Conservation (phyloP, 2,329 filamentous ascomycete species). For the Leptographium lundbergii region DNA sequence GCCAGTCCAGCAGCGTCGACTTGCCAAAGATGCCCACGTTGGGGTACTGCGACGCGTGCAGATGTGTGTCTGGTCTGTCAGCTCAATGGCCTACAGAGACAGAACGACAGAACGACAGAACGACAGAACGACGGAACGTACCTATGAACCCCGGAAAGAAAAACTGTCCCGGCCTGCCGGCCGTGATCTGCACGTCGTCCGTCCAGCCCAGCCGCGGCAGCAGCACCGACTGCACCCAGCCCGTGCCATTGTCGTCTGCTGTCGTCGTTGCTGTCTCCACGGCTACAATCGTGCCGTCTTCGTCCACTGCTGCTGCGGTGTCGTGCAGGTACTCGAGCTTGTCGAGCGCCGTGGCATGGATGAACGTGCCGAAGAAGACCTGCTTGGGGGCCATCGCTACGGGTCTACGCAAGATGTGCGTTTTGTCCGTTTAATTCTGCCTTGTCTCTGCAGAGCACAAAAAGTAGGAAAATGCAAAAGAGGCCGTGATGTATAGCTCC, state of each 20-base stretch:
- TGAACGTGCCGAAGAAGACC: constrained; percentile 41
- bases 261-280: constrained; percentile 20
- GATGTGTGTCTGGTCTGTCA: constrained; percentile 65
- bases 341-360: constrained; percentile 36
- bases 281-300: constrained; percentile 34
- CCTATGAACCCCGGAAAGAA: constrained; percentile 78
- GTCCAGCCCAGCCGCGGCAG: constrained; percentile 33
- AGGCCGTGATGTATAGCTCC: too few relatives aligned
- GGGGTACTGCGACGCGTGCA: constrained; percentile 89
- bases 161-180: constrained; percentile 43
- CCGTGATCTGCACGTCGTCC: constrained; percentile 24
- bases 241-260: constrained; percentile 6
- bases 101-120: not conserved
- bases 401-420: not conserved
- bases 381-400: constrained; percentile 21
- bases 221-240: constrained; percentile 17
- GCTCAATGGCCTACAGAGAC: not conserved
- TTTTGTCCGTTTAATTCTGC: not conserved
- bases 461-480: not conserved
- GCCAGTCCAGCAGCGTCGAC: constrained; percentile 83
- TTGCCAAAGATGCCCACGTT: constrained; percentile 92
- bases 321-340: constrained; percentile 39
- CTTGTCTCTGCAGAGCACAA: not conserved
- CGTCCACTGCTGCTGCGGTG: constrained; percentile 37
- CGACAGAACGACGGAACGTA: constrained; percentile 16